Evolutionary conservation across 192 early-diverging fungal species (phyloP), one percentile per base, ranked within the genome.

Genomic region (Linderina pennispora): DNA sequence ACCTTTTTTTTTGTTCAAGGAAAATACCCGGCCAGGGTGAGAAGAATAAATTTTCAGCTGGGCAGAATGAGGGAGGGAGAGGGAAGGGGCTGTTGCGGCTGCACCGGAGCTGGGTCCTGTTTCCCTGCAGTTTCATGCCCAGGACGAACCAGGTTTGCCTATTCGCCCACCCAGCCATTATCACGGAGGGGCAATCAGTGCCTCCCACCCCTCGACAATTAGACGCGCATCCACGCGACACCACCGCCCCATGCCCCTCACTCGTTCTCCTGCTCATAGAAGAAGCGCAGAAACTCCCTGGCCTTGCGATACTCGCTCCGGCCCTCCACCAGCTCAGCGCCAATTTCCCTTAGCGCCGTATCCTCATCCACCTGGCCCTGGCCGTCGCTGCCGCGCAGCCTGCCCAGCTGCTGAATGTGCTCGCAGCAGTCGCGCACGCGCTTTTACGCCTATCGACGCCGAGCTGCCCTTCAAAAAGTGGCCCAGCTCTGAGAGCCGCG

Each of bases 401-500:
- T 82, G 6, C 89, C 92, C 50, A 81, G 76, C 47, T 86, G 77
- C 66, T 97, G 91, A n/a, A 97, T 88, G 31, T 85, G 78, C 53
- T 90, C 91, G 60, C 91, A 97, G 19, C 84, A 81, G 18, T 67
- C 77, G 43, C 81, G 83, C 16, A 97, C 85, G 54, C 82, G 86
- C 34, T 65, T n/a, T 80, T 16, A 92, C 53, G 15, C 93, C 93
- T 23, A 97, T 69, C 0, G 87, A 83, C 6, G 89, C 89, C 1
- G 91, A 93, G 43, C 83, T 87, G 14, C 93, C 93, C 48, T 97
- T 97, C 31, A 94, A 59, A 56, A 92, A 97, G 48, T 97, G 93
- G 4, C 93, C 93, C 19, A 92, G 64, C 23, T 80, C 67, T 11
- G 87, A 89, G 2, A 94, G 76, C 38, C 79, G 77, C 3, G 53